Evolutionary conservation across 2,329 filamentous ascomycete species (phyloP), one percentile per base, ranked within the genome.

Genomic region (Cercospora berteroae): DNA sequence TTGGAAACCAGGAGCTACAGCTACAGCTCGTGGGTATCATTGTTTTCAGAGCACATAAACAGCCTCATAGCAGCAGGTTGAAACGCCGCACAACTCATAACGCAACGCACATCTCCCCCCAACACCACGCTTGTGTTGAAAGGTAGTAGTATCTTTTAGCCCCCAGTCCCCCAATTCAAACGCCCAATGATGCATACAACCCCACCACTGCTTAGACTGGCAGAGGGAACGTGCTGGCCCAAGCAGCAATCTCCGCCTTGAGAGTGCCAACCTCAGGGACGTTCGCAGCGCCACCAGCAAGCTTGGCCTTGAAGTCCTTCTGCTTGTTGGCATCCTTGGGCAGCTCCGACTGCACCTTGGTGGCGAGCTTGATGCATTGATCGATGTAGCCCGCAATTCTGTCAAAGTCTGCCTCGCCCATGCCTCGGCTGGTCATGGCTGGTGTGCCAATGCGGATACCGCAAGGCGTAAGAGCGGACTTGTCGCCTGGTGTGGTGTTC

Each of bases 251-350:
- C 87, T 98, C 94, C 84, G 93, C 90, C 85, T 89, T 91, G 79
- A 97, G 86, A 74, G 86, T 87, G 80, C 91, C 89, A 83, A 99
- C 94, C 85, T 94, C 91, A 42, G 68, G 69, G 36, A 70, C 59
- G 62, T 55, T 62, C 69, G 87, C 82, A 59, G 96, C 87, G 71
- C 93, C 94, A 73, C 86, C 83, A 67, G 91, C 88, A 70, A 97
- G 92, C 87, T 93, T 94, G 79, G 88, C 89, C 87, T 94, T 96
- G 90, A 99, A 98, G 86, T 99, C 95, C 89, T 98, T 98, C 81
- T 96, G 92, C 89, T 96, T 97, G 89, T 98, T 99, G 77, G 92
- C 93, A 82, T 95, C 91, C 89, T 97, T 97, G 80, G 95, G 94
- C 25, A 98, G 88, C 71, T 86, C 84, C 67, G 79, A 85, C 85